phyloP scores from a whole-genome alignment of 164 flowering plant genomes.

The Berberis thunbergii region DNA sequence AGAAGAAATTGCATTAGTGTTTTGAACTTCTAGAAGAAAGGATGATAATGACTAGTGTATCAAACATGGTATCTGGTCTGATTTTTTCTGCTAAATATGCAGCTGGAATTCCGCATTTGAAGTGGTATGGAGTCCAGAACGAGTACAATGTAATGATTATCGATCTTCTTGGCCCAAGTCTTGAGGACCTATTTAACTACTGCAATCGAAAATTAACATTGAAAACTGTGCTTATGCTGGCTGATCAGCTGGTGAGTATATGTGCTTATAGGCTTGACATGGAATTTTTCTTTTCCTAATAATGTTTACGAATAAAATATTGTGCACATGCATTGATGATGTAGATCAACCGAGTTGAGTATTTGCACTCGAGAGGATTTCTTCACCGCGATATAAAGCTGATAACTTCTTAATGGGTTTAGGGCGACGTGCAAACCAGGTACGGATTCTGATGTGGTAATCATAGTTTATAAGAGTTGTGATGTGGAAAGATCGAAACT shows the following conservation, averaged over 20 bases:
- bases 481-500: no score
- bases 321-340: not conserved
- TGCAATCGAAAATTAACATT: conserved; percentile 54
- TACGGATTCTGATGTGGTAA: not conserved
- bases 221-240: conserved; percentile 64
- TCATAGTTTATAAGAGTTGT: no score
- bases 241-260: conserved; percentile 54
- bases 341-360: conserved; percentile 41
- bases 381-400: conserved; percentile 46
- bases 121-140: conserved; percentile 59
- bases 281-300: not conserved
- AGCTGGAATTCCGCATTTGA: conserved; percentile 59
- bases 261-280: not conserved
- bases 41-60: not conserved
- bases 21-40: not conserved
- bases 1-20: not conserved
- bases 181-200: conserved; percentile 57
- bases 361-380: conserved; percentile 42
- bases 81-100: not conserved
- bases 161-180: conserved; percentile 65
- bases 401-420: conserved; percentile 47
- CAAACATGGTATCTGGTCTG: not conserved
- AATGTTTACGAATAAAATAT: not conserved
- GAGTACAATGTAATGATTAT: conserved; percentile 56
- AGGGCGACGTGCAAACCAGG: conserved; percentile 47